Evolutionary conservation across 2,329 filamentous ascomycete genomes (phyloP).

Genomic region (Ramularia endophylla): DNA sequence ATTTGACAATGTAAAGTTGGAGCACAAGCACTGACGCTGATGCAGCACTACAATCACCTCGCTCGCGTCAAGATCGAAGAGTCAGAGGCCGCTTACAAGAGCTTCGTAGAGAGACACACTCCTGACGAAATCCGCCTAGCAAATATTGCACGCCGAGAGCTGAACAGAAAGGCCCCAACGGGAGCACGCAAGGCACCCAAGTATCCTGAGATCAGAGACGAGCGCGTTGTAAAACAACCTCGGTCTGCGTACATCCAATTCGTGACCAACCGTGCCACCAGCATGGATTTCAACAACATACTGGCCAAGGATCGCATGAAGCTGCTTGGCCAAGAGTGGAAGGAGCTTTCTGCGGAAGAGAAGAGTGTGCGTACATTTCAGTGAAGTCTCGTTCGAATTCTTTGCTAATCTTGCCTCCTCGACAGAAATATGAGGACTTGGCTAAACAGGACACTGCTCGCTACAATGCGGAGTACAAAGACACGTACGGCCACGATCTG

Average conservation of each 20-base stretch:
- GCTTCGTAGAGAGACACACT: conserved; percentile 52
- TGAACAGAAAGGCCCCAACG: conserved; percentile 23
- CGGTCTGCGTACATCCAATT: conserved; percentile 40
- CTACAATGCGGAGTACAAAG: conserved; percentile 11
- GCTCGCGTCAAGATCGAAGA: conserved; percentile 43
- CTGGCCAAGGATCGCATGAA: conserved; percentile 33
- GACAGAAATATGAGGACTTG: conserved; percentile 16
- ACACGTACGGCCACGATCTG: conserved; percentile 4
- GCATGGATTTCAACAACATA: conserved; percentile 49
- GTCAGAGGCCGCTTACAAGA: conserved; percentile 41
- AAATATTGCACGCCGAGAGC: conserved; percentile 49
- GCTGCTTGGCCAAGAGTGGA: conserved; percentile 45
- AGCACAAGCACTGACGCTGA: conserved; percentile 2
- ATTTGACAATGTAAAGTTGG: background rate
- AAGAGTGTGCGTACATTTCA: conserved; percentile 47
- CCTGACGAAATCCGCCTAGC: conserved; percentile 53
- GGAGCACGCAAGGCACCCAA: conserved; percentile 8
- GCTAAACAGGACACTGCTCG: conserved; percentile 7
- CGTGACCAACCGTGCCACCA: conserved; percentile 37
- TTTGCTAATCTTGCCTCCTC: background rate
- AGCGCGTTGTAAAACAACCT: conserved; percentile 46
- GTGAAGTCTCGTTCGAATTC: too few relatives aligned
- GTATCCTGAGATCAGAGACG: conserved; percentile 45
- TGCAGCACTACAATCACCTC: conserved; percentile 49
- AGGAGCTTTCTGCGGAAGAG: conserved; percentile 39